Evolutionary conservation across 2,329 filamentous ascomycete genomes (phyloP).

Genomic region (Diaporthe batatas): DNA sequence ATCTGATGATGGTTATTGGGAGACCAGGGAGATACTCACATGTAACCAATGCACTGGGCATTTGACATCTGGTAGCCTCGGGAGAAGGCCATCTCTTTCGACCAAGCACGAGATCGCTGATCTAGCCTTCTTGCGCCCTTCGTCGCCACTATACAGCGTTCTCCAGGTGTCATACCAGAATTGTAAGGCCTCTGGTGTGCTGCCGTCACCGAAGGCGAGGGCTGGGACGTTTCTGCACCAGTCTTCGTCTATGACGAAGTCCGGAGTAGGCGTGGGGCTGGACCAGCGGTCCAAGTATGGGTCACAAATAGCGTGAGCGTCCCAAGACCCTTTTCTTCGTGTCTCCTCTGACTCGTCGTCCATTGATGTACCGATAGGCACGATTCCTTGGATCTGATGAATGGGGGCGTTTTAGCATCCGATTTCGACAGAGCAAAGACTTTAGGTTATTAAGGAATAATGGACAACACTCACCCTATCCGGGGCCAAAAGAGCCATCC

Average conservation of each 20-base stretch:
- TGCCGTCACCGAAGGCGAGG: conserved; percentile 59
- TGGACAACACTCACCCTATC: conserved; percentile 53
- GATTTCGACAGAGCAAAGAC: not conserved
- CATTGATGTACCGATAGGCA: conserved; percentile 67
- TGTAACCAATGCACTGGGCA: conserved; percentile 68
- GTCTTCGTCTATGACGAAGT: conserved; percentile 62
- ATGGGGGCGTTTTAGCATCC: not conserved
- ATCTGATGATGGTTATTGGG: not conserved
- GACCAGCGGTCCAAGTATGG: conserved; percentile 60
- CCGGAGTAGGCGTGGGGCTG: conserved; percentile 52
- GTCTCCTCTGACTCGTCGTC: conserved; percentile 64
- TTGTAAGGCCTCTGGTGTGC: conserved; percentile 51
- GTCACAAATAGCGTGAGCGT: conserved; percentile 56
- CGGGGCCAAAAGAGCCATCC: conserved; percentile 66
- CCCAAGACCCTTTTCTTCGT: conserved; percentile 64
- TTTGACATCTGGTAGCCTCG: conserved; percentile 61
- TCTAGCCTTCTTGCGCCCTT: conserved; percentile 61
- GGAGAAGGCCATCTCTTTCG: conserved; percentile 61
- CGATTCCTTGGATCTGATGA: conserved; percentile 59
- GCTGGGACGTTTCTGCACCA: conserved; percentile 60
- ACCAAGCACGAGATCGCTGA: conserved; percentile 60
- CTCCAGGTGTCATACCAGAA: conserved; percentile 63
- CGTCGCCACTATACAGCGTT: conserved; percentile 62
- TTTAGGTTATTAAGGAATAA: not conserved
- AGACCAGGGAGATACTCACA: conserved; percentile 47